Base-by-base conservation (phyloP, 2,329 filamentous ascomycete species). In the Juglanconis oblonga region DNA sequence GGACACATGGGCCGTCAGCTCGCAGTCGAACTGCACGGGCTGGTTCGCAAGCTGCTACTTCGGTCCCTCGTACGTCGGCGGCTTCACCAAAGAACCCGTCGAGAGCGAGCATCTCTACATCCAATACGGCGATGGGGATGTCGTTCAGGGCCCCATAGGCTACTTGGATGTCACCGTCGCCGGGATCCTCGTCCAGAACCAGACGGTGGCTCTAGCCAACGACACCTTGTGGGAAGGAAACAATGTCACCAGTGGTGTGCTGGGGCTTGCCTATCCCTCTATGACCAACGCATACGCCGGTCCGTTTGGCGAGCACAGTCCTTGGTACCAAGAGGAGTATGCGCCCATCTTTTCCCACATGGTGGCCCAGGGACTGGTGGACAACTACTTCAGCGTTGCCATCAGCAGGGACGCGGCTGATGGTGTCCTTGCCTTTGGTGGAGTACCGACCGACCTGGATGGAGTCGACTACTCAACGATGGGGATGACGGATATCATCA, bases 191-290 rank as follows among this genome's bases (percentile, higher is more conserved):
- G 79, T 82, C 40, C 66, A 68, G 17, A 70, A 71, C 36, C 80
- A 82, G 67, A 76, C 80, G 65, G 74, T 82, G 49, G 79, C 76
- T 11, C 71, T 84, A 24, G 81, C 78, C 49, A 81, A 77, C 65
- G 71, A 70, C 59, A 81, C 80, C 2, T 76, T 75, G 66, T 83
- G 81, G 81, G 73, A 72, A 58, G 81, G 81, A 50, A 77, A 82
- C 69, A 82, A 82, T 67, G 65, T 77, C 48, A 83, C 81, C 31
- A 79, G 78, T 57, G 81, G 81, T 5, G 71, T 83, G 49, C 68
- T 83, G 24, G 81, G 81, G 0, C 73, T 84, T 59, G 80, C 79
- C 0, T 83, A 81, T 57, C 77, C 79, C 2, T 74, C 78, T 45
- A 64, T 84, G 35, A 82, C 80, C 1, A 81, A 76, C 54, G 78